Evolutionary conservation across 1,284 basidiomycete genomes (phyloP).

Genomic region (Trametes versicolor): DNA sequence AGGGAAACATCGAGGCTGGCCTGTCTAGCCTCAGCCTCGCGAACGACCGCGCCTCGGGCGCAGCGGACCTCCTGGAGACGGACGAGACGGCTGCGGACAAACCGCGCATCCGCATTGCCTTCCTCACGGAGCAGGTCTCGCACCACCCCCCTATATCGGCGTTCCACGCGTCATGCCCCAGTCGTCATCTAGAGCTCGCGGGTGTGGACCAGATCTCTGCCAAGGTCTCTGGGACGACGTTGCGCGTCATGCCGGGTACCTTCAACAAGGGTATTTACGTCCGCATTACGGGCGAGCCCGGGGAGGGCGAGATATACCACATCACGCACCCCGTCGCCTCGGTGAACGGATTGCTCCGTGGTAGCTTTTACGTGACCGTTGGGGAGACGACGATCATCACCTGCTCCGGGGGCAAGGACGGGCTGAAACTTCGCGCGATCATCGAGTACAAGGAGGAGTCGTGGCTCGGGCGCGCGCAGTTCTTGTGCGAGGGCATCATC

Average conservation of each 20-base stretch:
- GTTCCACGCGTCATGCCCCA: constrained; percentile 84
- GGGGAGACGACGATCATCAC: constrained; percentile 86
- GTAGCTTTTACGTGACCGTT: constrained; percentile 91
- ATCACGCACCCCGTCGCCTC: constrained; percentile 91
- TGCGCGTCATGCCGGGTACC: constrained; percentile 85
- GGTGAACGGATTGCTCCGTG: constrained; percentile 93
- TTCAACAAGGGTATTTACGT: constrained; percentile 93
- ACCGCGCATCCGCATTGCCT: constrained; percentile 69
- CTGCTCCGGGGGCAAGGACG: constrained; percentile 73
- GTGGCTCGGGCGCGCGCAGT: constrained; percentile 93
- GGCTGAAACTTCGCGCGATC: constrained; percentile 76
- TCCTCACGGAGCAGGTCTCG: constrained; percentile 88
- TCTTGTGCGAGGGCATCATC: constrained; percentile 90
- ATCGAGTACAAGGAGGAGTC: constrained; percentile 98
- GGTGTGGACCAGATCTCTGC: constrained; percentile 95
- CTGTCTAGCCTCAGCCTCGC: constrained; percentile 70
- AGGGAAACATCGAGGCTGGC: constrained; percentile 57
- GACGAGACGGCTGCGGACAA: constrained; percentile 37
- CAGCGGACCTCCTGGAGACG: constrained; percentile 38
- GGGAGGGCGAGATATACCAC: constrained; percentile 86
- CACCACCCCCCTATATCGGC: constrained; percentile 97
- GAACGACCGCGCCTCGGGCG: constrained; percentile 49
- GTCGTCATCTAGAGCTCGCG: constrained; percentile 74
- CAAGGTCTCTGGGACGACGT: constrained; percentile 85
- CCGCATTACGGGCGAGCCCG: constrained; percentile 76